phyloP scores from a whole-genome alignment of 106 monocot genomes.

The Acorus gramineus region DNA sequence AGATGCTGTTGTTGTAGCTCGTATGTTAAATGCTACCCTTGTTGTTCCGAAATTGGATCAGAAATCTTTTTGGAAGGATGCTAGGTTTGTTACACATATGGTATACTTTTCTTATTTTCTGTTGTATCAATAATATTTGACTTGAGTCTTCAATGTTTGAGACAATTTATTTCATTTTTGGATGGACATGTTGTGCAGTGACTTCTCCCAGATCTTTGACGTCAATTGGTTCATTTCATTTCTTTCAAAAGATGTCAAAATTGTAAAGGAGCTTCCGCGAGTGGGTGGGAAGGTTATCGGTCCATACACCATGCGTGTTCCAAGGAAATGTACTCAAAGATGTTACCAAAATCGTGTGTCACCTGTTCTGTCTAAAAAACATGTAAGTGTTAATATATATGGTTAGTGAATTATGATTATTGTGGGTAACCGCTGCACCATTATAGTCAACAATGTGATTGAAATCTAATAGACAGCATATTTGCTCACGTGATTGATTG shows the following conservation, averaged over 20 bases:
- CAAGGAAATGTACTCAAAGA: slow-evolving; percentile 75
- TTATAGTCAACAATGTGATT: too few relatives aligned
- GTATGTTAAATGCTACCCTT: slow-evolving; percentile 78
- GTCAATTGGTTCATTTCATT: slow-evolving; percentile 78
- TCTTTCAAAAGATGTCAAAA: slow-evolving; percentile 75
- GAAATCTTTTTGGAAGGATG: slow-evolving; percentile 89
- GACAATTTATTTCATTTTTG: background rate
- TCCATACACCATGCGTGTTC: slow-evolving; percentile 81
- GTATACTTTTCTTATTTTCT: too few relatives aligned
- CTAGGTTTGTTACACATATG: slow-evolving; percentile 31
- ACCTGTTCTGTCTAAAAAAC: slow-evolving; percentile 76
- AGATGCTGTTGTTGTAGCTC: slow-evolving; percentile 85
- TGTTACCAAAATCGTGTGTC: slow-evolving; percentile 79
- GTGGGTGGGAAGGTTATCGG: slow-evolving; percentile 41
- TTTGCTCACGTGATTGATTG: too few relatives aligned
- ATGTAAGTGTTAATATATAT: slow-evolving; percentile 30
- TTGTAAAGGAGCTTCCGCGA: slow-evolving; percentile 66
- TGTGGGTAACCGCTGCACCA: background rate
- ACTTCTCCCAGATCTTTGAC: slow-evolving; percentile 84
- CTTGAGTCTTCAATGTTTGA: too few relatives aligned
- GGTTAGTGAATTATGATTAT: background rate
- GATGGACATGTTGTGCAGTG: slow-evolving; percentile 31
- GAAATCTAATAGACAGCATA: too few relatives aligned
- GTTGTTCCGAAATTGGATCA: slow-evolving; percentile 76
- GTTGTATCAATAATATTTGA: too few relatives aligned